Conservation (phyloP, 768 basidiomycete species). For the Kwoniella europaea region DNA sequence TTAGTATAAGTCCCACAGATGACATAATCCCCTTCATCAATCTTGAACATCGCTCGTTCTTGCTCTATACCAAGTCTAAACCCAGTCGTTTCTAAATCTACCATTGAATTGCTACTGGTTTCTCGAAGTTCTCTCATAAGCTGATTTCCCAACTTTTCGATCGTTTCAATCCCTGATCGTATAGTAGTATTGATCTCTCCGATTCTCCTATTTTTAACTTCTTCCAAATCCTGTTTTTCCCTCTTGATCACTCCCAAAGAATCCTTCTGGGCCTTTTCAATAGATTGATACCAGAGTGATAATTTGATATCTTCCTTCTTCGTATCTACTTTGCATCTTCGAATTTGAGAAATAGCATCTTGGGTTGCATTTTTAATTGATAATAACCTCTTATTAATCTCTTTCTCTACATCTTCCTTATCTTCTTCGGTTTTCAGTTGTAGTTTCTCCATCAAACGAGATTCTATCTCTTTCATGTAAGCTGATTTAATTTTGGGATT, state of each 20-base stretch:
- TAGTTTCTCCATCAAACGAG: background rate
- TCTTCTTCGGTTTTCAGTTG: background rate
- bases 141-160: background rate
- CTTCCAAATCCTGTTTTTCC: conserved; percentile 4
- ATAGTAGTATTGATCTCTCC: background rate
- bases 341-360: conserved; percentile 9
- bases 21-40: background rate
- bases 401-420: background rate
- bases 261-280: conserved; percentile 5
- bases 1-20: background rate
- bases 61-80: background rate
- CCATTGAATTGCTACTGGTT: no score
- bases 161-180: background rate
- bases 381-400: background rate
- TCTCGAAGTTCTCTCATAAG: background rate
- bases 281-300: background rate
- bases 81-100: background rate
- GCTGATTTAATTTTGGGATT: no score
- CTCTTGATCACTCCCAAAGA: background rate
- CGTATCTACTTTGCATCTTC: background rate
- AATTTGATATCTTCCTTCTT: background rate
- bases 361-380: background rate
- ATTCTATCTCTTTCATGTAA: background rate
- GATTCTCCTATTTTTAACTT: background rate
- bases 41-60: background rate